Percentiles rank a stretch among this genome's conserved stretches.
Evolutionary conservation across 116 monocot species (phyloP).

Genomic region (Cymodocea nodosa): DNA sequence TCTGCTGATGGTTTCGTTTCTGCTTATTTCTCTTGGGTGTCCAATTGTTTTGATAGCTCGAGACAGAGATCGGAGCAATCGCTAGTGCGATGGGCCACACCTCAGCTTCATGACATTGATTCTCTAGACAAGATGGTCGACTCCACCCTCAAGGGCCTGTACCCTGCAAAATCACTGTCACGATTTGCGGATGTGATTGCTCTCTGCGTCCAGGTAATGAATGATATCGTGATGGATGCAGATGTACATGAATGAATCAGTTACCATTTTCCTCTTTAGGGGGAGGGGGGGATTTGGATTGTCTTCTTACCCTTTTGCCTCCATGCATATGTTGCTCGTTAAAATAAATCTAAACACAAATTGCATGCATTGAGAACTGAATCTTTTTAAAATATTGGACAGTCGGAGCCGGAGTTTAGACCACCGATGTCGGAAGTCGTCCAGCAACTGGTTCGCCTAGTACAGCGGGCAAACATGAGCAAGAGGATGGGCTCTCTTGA

Average conservation of each 20-base stretch:
- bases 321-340: background rate
- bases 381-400: background rate
- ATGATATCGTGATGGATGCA: background rate
- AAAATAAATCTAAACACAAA: background rate
- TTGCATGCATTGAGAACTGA: background rate
- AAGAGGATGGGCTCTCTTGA: slow-evolving; percentile 46
- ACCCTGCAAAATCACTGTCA: slow-evolving; percentile 84
- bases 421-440: slow-evolving; percentile 96
- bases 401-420: slow-evolving; percentile 87
- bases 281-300: too few species aligned
- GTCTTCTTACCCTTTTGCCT: too few species aligned
- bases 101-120: slow-evolving; percentile 91
- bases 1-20: slow-evolving; percentile 1
- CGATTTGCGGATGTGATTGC: slow-evolving; percentile 89
- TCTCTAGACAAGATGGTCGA: slow-evolving; percentile 92
- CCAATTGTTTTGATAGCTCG: slow-evolving; percentile 24
- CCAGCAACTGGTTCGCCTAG: slow-evolving; percentile 68
- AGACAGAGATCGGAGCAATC: slow-evolving; percentile 67
- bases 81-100: slow-evolving; percentile 76
- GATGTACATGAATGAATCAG: background rate
- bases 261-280: too few species aligned
- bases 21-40: background rate
- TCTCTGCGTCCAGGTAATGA: slow-evolving; percentile 75
- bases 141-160: slow-evolving; percentile 66
- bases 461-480: slow-evolving; percentile 81